Evolutionary conservation across 2,329 filamentous ascomycete genomes (phyloP), one percentile per base, ranked within the genome.

Genomic region (Fusarium sambucinum): DNA sequence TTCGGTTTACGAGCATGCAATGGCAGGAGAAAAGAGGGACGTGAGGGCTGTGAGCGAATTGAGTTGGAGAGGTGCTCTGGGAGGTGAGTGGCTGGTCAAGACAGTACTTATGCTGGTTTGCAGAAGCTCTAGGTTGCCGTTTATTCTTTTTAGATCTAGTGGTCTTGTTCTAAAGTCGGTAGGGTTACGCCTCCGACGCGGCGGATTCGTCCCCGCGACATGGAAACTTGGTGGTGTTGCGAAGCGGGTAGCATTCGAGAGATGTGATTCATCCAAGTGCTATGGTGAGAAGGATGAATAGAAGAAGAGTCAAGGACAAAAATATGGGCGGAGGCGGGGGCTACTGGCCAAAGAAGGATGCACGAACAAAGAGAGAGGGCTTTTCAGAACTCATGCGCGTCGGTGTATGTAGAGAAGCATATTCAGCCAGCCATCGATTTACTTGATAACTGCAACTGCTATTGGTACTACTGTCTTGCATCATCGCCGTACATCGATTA

Each of bases 1-100:
- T 72, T 70, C 56, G 70, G 55, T 70, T 67, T 60, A 55, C 47
- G 55, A 58, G 47, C 41, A 63, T 73, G 68, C 59, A 71, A 58
- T 63, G 63, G 57, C 27, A 69, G 56, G 63, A 58, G 55, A 61
- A 64, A 66, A 66, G 66, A 68, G 60, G 61, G 59, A 50, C 46
- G 40, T 35, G 55, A 69, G 56, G 61, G 61, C 30, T 57, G 51
- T 35, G 55, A 70, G 46, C 23, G 48, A 63, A 53, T 45, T 41
- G 60, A 60, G 59, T 61, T 55, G 67, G 64, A 67, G 59, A 56
- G 61, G 64, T 27, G 42, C 62, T 41, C 63, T 67, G 59, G 63
- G 55, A 67, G 56, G 52, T 74, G 68, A 74, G 56, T 74, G 72
- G 72, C 50, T 63, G 46, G 38, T 23, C 52, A 55, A 55, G 55